These are phyloP conservation scores for Kodamaea neixiangensis DNA, from an alignment of 805 yeast genomes.

Conservation along the genomic window DNA sequence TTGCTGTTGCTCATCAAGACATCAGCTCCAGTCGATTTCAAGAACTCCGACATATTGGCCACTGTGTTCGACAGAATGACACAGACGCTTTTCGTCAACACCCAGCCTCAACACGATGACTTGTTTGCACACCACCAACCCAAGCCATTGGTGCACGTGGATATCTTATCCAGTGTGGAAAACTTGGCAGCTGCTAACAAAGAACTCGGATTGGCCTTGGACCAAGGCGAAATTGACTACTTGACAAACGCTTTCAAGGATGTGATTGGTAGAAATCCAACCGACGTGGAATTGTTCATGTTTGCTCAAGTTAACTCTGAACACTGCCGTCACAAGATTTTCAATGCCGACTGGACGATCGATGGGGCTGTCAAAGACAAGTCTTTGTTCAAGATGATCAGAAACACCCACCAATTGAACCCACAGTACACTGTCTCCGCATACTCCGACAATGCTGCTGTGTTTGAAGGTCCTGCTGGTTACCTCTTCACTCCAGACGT, in stretches of 20 bases:
- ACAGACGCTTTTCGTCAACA: constrained; percentile 60
- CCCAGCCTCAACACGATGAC: constrained; percentile 63
- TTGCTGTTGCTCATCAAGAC: constrained; percentile 70
- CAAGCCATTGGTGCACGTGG: constrained; percentile 78
- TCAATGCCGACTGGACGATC: constrained; percentile 97
- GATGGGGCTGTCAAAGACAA: constrained; percentile 75
- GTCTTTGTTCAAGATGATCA: constrained; percentile 89
- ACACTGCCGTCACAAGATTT: constrained; percentile 98
- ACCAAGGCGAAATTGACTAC: constrained; percentile 89
- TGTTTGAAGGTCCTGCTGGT: constrained; percentile 80
- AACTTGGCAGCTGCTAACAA: constrained; percentile 76
- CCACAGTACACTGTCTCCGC: constrained; percentile 89
- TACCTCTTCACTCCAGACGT: constrained; percentile 79
- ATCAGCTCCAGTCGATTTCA: constrained; percentile 49
- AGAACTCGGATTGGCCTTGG: constrained; percentile 89
- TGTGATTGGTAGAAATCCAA: constrained; percentile 81
- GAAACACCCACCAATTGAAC: constrained; percentile 82
- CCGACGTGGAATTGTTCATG: constrained; percentile 97
- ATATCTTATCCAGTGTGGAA: constrained; percentile 55
- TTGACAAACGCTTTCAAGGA: constrained; percentile 79
- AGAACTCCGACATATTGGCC: constrained; percentile 55
- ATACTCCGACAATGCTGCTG: constrained; percentile 97
- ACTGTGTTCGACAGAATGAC: constrained; percentile 95
- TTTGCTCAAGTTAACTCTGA: constrained; percentile 99
- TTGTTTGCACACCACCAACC: constrained; percentile 79